Evolutionary conservation across 129 eudicot genomes (phyloP), one percentile per base, ranked within the genome.

Genomic region (Ambrosia trifida): DNA sequence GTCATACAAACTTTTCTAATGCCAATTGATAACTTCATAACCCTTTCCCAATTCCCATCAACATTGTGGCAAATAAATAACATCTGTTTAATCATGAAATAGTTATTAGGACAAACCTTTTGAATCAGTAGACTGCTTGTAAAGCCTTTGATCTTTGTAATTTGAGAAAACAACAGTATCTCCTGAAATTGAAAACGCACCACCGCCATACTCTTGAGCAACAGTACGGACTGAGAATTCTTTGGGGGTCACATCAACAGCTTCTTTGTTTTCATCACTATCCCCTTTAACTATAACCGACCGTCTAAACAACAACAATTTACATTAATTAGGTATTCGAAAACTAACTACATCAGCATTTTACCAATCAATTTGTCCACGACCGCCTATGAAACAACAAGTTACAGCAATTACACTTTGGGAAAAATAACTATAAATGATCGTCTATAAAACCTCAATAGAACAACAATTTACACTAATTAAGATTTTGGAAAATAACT

Each of bases 171-270:
- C 60, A 28, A 94, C 57, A 69, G 73, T 74, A 7, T 85, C 95
- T 32, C 89, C 97, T 9, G 76, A 78, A 58, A 89, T 82, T 13
- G 81, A 54, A 67, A 94, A 94, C 3, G 91, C 96, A 51, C 96
- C 99, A 41, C 99, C 99, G 68, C 99, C 99, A 40, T 87, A 94
- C 57, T 94, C 97, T 69, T 94, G 99, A 76, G 96, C 91, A 54
- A 82, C 84, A 17, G 96, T 85, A 72, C 99, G 88, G 14, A 90
- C 96, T 0, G 93, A 84, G 79, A 80, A 94, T 45, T 88, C 99
- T 64, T 79, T 83, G 3, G 99, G 96, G 1, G 96, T 94, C 13
- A 94, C 76, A 82, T 94, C 99, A 60, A 54, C 69, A 3, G 90
- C 87, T 66, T 79, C 80, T 19, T 75, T 95, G 30, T 86, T 82